A percentile compares a stretch with the other conserved stretches of the same genome.
Evolutionary conservation across 768 basidiomycete species (phyloP).

Genomic region (Phanerochaete carnosa): DNA sequence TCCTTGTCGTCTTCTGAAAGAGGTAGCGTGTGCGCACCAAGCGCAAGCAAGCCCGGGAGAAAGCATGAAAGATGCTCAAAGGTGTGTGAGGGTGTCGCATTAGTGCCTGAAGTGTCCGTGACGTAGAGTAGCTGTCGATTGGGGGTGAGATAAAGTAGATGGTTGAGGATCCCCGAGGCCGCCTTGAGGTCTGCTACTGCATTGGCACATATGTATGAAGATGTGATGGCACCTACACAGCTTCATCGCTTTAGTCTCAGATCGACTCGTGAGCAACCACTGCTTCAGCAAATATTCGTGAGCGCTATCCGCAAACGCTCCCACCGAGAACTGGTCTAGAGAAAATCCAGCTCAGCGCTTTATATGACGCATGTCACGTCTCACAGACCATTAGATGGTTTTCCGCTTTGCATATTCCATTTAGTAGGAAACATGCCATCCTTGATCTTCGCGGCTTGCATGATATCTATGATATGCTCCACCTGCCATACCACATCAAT

Average conservation of each 20-base stretch:
- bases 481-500: conserved; percentile 31
- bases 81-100: conserved; percentile 36
- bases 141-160: conserved; percentile 65
- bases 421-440: conserved; percentile 20
- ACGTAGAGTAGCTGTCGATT: conserved; percentile 69
- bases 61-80: conserved; percentile 84
- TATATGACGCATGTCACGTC: background rate
- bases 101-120: conserved; percentile 42
- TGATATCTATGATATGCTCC: conserved; percentile 44
- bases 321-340: conserved; percentile 18
- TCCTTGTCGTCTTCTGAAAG: conserved; percentile 22
- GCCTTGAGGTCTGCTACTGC: conserved; percentile 51
- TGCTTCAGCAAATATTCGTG: conserved; percentile 81
- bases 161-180: conserved; percentile 56
- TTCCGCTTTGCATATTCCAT: conserved; percentile 15
- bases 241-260: conserved; percentile 57
- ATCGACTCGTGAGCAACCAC: conserved; percentile 63
- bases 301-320: conserved; percentile 50
- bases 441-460: conserved; percentile 27
- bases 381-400: conserved; percentile 15
- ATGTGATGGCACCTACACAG: conserved; percentile 50
- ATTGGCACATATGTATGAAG: background rate
- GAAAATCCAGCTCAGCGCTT: background rate
- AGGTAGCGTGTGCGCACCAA: conserved; percentile 64
- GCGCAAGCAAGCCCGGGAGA: conserved; percentile 70